Conservation (phyloP, 129 eudicot species). For the Artemisia argyi region DNA sequence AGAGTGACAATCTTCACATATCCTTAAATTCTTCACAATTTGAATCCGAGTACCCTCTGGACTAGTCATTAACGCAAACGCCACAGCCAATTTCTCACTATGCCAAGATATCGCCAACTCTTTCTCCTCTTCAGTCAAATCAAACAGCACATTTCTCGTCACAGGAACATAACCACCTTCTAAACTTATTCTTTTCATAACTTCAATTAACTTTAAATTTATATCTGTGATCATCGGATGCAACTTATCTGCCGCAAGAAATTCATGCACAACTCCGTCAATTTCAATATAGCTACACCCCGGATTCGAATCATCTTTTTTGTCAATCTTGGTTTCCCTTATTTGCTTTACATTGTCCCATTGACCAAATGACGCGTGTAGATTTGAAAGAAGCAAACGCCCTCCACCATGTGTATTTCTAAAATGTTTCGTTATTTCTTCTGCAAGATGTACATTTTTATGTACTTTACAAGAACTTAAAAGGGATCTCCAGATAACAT, state of each 20-base stretch:
- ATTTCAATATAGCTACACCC: constrained; percentile 47
- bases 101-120: background rate
- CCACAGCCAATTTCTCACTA: background rate
- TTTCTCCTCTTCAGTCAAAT: background rate
- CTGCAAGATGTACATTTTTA: constrained; percentile 36
- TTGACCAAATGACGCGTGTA: constrained; percentile 39
- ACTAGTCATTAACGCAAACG: no score
- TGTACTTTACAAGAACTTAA: constrained; percentile 49
- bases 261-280: constrained; percentile 39
- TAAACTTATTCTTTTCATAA: constrained; percentile 40
- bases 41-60: background rate
- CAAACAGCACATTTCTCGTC: background rate
- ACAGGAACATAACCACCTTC: constrained; percentile 5
- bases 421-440: constrained; percentile 30
- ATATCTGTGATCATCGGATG: constrained; percentile 40
- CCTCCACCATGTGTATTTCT: constrained; percentile 27
- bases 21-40: background rate
- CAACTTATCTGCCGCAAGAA: constrained; percentile 43
- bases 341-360: constrained; percentile 36
- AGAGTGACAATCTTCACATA: background rate
- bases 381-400: constrained; percentile 34
- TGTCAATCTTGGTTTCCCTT: constrained; percentile 28
- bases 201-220: constrained; percentile 28
- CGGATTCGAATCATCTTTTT: constrained; percentile 29
- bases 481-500: constrained; percentile 42